A percentile compares a stretch with the other conserved stretches of the same genome.
Conservation (phyloP, 495 filamentous ascomycete genomes). For the Penicillium canariense region DNA sequence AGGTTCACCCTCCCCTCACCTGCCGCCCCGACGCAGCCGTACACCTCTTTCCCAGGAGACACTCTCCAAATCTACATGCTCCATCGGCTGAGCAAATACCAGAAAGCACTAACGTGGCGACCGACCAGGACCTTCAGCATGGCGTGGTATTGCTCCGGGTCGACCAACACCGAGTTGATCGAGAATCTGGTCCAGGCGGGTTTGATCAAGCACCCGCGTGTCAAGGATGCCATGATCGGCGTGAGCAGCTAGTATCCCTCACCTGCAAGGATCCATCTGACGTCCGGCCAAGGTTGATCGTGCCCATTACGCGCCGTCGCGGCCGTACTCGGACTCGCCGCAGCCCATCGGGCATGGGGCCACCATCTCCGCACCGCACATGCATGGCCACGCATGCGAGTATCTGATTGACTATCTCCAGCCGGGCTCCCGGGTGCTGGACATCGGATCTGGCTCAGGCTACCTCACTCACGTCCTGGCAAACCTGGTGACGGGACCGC, state of each 20-base stretch:
- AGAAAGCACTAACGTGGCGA: constrained; percentile 1
- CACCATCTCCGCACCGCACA: constrained; percentile 96
- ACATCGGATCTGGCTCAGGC: constrained; percentile 87
- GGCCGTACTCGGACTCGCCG: constrained; percentile 86
- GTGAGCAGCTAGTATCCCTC: constrained; percentile 43
- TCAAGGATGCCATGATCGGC: constrained; percentile 75
- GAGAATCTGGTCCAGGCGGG: constrained; percentile 70
- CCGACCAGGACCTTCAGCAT: constrained; percentile 50
- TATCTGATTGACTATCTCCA: constrained; percentile 61
- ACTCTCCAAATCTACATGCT: constrained; percentile 1
- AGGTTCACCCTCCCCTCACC: not conserved
- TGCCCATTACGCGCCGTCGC: constrained; percentile 70
- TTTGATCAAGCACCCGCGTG: constrained; percentile 67
- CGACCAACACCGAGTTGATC: constrained; percentile 72
- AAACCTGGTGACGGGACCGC: constrained; percentile 61
- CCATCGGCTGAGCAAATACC: not conserved
- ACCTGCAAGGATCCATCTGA: not conserved
- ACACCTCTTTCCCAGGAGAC: too few species aligned
- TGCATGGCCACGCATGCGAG: constrained; percentile 82
- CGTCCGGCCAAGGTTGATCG: constrained; percentile 69
- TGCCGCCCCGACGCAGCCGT: too few species aligned
- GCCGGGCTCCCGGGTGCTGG: constrained; percentile 62
- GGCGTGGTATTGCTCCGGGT: constrained; percentile 87
- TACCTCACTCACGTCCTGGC: constrained; percentile 91
- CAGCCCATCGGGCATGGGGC: constrained; percentile 83